Conservation (phyloP, 2,329 filamentous ascomycete genomes). For the Pochonia chlamydosporia region DNA sequence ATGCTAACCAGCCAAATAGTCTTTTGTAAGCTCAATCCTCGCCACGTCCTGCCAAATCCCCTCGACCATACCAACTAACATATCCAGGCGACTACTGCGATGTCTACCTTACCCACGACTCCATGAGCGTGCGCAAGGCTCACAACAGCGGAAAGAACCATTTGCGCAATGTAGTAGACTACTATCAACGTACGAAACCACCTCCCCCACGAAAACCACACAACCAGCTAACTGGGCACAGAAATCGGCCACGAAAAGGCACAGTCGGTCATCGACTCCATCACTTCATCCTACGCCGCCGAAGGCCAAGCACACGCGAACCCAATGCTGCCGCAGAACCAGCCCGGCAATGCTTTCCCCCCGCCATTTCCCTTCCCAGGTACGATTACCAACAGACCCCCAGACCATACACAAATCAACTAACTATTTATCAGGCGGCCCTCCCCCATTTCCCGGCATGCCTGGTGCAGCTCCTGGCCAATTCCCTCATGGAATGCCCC, state of each 20-base stretch:
- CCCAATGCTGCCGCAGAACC: constrained; percentile 71
- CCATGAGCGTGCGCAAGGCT: constrained; percentile 98
- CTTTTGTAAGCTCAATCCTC: constrained; percentile 18
- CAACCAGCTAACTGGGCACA: constrained; percentile 26
- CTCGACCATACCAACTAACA: constrained; percentile 14
- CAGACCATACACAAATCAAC: constrained; percentile 26
- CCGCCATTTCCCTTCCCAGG: constrained; percentile 61
- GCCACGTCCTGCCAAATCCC: not conserved
- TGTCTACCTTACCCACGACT: constrained; percentile 99
- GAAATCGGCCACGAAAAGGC: constrained; percentile 98
- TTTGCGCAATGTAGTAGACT: constrained; percentile 93
- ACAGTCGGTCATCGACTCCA: constrained; percentile 96
- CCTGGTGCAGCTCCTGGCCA: constrained; percentile 17
- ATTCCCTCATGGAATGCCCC: constrained; percentile 2
- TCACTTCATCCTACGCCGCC: constrained; percentile 90
- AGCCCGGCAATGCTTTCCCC: constrained; percentile 47
- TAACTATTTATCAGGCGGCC: constrained; percentile 28
- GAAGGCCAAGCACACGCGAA: constrained; percentile 85
- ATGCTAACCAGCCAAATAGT: constrained; percentile 29
- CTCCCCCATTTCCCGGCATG: constrained; percentile 53
- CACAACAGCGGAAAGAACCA: constrained; percentile 97
- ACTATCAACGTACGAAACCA: constrained; percentile 74
- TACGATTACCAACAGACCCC: constrained; percentile 12
- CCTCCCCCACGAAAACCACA: not conserved
- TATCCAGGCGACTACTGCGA: constrained; percentile 84